Conservation (phyloP, 345 rosid species). For the Linum lewisii region DNA sequence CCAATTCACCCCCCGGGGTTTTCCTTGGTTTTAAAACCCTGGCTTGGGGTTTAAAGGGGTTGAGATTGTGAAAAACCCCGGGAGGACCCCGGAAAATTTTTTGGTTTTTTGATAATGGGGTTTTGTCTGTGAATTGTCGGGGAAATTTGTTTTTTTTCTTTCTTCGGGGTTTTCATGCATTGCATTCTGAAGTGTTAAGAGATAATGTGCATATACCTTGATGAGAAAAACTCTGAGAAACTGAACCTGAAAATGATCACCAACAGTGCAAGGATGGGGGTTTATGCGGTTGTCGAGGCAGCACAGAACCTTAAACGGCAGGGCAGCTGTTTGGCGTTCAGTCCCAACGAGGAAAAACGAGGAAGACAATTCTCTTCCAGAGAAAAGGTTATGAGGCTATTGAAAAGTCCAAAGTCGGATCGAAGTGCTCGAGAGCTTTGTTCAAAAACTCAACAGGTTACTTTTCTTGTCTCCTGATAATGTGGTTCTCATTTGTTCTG, state of each 20-base stretch:
- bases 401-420: slow-evolving; percentile 67
- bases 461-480: not conserved
- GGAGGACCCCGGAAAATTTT: not conserved
- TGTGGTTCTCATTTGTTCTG: not conserved
- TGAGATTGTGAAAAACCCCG: not conserved
- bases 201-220: too few species aligned
- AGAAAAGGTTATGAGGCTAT: slow-evolving; percentile 79
- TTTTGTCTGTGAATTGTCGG: not conserved
- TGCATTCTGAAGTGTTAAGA: not conserved
- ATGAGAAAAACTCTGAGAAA: too few species aligned
- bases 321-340: slow-evolving; percentile 57
- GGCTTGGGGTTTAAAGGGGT: too few species aligned
- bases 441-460: slow-evolving; percentile 70
- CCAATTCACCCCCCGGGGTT: not conserved
- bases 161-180: not conserved
- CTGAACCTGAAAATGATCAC: slow-evolving; percentile 15
- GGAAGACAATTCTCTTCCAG: slow-evolving; percentile 67
- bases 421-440: slow-evolving; percentile 61
- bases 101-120: not conserved
- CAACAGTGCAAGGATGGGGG: slow-evolving; percentile 58
- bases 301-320: slow-evolving; percentile 74
- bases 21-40: not conserved
- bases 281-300: slow-evolving; percentile 72
- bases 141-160: too few species aligned
- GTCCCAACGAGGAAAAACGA: slow-evolving; percentile 64